phyloP scores from a whole-genome alignment of 768 basidiomycete genomes.

The Phaffia tasmanica region DNA sequence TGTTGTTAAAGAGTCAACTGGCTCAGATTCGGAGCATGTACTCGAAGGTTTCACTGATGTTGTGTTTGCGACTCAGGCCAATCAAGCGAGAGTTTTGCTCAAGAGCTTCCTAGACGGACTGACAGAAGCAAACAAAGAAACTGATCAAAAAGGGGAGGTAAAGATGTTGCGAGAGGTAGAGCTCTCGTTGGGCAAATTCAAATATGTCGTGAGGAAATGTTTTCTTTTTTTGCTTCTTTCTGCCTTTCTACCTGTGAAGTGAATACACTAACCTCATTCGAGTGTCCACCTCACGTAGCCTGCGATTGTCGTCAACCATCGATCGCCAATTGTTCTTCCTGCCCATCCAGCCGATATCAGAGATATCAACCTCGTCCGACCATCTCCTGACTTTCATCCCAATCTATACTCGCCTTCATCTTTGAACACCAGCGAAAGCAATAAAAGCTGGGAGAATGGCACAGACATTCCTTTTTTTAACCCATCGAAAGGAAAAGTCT shows the following conservation, averaged over 20 bases:
- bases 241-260: not conserved
- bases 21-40: slow-evolving; percentile 40
- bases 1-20: not conserved
- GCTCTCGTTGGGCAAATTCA: slow-evolving; percentile 46
- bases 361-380: slow-evolving; percentile 54
- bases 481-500: slow-evolving; percentile 29
- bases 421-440: not conserved
- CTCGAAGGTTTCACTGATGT: slow-evolving; percentile 52
- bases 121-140: not conserved
- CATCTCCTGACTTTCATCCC: slow-evolving; percentile 3
- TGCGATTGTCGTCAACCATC: slow-evolving; percentile 60
- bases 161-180: slow-evolving; percentile 36
- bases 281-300: slow-evolving; percentile 10
- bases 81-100: slow-evolving; percentile 50
- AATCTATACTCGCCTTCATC: not conserved
- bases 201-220: slow-evolving; percentile 41
- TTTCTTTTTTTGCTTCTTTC: not conserved
- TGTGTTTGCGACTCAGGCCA: slow-evolving; percentile 64
- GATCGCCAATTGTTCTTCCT: slow-evolving; percentile 52
- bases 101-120: slow-evolving; percentile 31
- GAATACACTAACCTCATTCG: not conserved
- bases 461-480: not conserved
- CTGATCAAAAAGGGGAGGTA: slow-evolving; percentile 22
- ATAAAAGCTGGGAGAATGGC: too few species aligned
- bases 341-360: slow-evolving; percentile 45